Evolutionary conservation across 176 grass and related monocot genomes (phyloP).

Genomic region (Musa schizocarpa): DNA sequence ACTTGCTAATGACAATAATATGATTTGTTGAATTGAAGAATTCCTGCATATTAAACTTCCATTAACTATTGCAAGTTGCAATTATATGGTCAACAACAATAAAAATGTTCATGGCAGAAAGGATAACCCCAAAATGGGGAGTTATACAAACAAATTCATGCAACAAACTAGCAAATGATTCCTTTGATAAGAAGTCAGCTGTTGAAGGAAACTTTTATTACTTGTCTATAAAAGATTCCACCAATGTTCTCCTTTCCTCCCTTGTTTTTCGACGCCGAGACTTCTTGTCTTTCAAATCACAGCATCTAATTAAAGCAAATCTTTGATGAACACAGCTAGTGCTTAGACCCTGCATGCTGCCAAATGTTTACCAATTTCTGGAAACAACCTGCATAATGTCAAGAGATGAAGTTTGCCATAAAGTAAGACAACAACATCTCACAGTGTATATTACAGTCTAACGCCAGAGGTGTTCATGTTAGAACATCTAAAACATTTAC

Average conservation of each 20-base stretch:
- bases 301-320: conserved; percentile 37
- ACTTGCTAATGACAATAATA: no score
- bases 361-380: background rate
- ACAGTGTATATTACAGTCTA: no score
- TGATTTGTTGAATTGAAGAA: no score
- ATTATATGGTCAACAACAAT: no score
- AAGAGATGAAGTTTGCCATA: background rate
- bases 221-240: conserved; percentile 72
- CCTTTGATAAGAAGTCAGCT: background rate
- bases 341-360: conserved; percentile 44
- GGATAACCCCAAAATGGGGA: no score
- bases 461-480: no score
- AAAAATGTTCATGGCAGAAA: no score
- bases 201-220: conserved; percentile 9
- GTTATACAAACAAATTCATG: background rate
- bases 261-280: conserved; percentile 71
- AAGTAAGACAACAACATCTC: background rate
- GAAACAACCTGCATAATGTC: background rate
- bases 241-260: conserved; percentile 88
- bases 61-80: no score
- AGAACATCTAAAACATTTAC: no score
- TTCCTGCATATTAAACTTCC: no score
- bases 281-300: conserved; percentile 50
- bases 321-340: conserved; percentile 37
- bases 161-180: background rate